Percentiles rank a stretch among this genome's conserved stretches.
These are phyloP conservation scores for Biscutella auriculata DNA, from an alignment of 441 rosid genomes.

Conservation along the genomic window DNA sequence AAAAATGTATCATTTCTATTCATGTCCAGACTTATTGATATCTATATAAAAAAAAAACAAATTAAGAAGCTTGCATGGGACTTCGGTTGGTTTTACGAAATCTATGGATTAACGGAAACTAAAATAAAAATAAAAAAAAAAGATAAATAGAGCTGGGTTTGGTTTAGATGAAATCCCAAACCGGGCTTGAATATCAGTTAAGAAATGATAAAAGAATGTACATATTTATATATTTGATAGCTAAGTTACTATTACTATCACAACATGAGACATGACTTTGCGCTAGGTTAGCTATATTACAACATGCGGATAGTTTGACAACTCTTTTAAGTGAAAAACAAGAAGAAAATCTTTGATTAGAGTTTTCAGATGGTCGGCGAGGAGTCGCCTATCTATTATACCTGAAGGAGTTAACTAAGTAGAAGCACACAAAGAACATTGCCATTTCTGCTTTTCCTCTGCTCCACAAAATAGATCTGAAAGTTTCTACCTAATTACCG, in stretches of 20 bases:
- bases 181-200: background rate
- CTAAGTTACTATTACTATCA: constrained; percentile 9
- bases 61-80: background rate
- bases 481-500: constrained; percentile 3
- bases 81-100: background rate
- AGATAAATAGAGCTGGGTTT: background rate
- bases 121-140: no score
- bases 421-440: background rate
- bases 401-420: constrained; percentile 1
- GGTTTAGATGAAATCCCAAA: background rate
- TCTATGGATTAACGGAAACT: background rate
- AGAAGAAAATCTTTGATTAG: background rate
- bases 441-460: constrained; percentile 8
- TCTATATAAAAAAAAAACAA: constrained; percentile 12
- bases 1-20: background rate
- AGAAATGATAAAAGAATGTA: background rate
- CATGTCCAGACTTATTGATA: background rate
- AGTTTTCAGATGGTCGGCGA: background rate
- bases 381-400: constrained; percentile 9
- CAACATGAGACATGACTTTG: constrained; percentile 14
- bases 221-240: background rate
- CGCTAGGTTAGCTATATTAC: constrained; percentile 11
- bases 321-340: background rate
- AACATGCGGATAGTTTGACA: constrained; percentile 6
- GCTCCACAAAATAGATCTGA: constrained; percentile 3